Percentiles rank a stretch among this genome's conserved stretches.
Evolutionary conservation across 2,329 filamentous ascomycete genomes (phyloP).

Genomic region (Monascus ruber): DNA sequence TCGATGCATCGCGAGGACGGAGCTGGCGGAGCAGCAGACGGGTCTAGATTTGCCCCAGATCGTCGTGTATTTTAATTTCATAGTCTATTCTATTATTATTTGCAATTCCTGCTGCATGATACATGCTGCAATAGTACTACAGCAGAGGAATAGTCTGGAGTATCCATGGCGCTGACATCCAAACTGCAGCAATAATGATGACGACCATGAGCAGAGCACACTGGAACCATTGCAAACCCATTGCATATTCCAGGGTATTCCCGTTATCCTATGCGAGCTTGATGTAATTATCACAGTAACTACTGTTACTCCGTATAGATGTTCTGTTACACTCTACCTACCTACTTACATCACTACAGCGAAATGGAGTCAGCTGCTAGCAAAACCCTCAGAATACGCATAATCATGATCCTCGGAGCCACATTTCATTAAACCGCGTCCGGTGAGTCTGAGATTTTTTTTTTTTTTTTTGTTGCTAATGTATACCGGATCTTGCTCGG

Average conservation of each 20-base stretch:
- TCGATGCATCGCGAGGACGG: neutral
- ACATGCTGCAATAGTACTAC: too few species aligned
- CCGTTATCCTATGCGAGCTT: too few species aligned
- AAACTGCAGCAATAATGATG: too few species aligned
- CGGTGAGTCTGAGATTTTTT: neutral
- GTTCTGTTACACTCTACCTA: too few species aligned
- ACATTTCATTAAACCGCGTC: neutral
- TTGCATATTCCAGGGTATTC: too few species aligned
- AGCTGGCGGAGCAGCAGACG: neutral
- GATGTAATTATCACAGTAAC: too few species aligned
- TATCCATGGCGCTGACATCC: too few species aligned
- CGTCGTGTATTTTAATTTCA: neutral
- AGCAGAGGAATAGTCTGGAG: too few species aligned
- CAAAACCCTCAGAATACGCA: neutral
- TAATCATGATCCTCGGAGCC: neutral
- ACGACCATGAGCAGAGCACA: too few species aligned
- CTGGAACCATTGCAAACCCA: too few species aligned
- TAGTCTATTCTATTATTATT: neutral
- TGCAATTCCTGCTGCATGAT: neutral
- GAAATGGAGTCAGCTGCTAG: neutral
- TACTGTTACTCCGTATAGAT: too few species aligned
- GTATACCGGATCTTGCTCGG: neutral
- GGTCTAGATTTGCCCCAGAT: neutral
- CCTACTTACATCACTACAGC: too few species aligned
- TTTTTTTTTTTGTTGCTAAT: neutral